Conservation (phyloP, 306 rosid species). For the Citrullus mucosospermus region DNA sequence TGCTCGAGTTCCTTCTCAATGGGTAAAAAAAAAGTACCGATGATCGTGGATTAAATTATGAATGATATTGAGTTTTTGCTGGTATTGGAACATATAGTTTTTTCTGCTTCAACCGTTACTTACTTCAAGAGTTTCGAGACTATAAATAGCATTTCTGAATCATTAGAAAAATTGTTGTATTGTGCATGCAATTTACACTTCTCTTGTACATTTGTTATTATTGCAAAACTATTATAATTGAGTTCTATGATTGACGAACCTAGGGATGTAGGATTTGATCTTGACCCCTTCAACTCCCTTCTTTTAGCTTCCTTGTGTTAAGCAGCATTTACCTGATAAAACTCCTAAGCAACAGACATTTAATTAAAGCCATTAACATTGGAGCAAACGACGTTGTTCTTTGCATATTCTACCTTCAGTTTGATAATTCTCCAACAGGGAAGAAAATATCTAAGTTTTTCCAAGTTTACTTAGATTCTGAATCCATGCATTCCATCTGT, state of each 20-base stretch:
- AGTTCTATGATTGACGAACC: not conserved
- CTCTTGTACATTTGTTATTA: not conserved
- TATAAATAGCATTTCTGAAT: not conserved
- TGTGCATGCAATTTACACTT: not conserved
- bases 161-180: not conserved
- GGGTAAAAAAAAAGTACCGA: slow-evolving; percentile 43
- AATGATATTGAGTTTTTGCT: not conserved
- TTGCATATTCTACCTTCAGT: not conserved
- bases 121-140: not conserved
- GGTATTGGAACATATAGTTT: not conserved
- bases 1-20: slow-evolving; percentile 68
- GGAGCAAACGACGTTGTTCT: not conserved
- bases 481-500: not conserved
- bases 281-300: not conserved
- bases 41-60: not conserved
- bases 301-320: not conserved
- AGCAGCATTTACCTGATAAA: not conserved
- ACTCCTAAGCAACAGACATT: not conserved
- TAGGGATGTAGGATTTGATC: not conserved
- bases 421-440: not conserved
- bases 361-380: not conserved
- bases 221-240: not conserved
- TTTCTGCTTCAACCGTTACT: not conserved
- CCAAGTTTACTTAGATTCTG: not conserved
- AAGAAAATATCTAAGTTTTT: not conserved